Evolutionary conservation across 768 basidiomycete genomes (phyloP).

Genomic region (Pseudohyphozyma bogoriensis): DNA sequence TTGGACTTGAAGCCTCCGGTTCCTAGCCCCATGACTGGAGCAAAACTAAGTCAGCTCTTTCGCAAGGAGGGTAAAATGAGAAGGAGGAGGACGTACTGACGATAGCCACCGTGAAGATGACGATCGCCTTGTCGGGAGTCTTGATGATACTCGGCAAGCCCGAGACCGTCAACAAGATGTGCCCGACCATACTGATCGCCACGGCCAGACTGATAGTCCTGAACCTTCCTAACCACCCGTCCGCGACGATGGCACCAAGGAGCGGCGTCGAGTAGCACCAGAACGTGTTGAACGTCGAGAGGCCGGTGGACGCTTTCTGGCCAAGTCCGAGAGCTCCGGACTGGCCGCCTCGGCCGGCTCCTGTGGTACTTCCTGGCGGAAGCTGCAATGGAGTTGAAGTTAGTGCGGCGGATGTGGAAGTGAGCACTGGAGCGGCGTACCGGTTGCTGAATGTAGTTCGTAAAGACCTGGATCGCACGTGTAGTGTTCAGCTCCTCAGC

Average conservation of each 20-base stretch:
- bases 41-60: too few relatives aligned
- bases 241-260: too few relatives aligned
- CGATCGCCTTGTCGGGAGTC: slow-evolving; percentile 42
- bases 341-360: slow-evolving; percentile 33
- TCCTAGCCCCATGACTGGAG: slow-evolving; percentile 46
- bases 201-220: slow-evolving; percentile 60
- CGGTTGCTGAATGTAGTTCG: slow-evolving; percentile 62
- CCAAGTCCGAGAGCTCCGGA: slow-evolving; percentile 40
- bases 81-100: too few relatives aligned
- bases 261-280: slow-evolving; percentile 10
- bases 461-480: too few relatives aligned
- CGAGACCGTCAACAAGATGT: slow-evolving; percentile 48
- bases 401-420: too few relatives aligned
- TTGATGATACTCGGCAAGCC: slow-evolving; percentile 45
- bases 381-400: too few relatives aligned
- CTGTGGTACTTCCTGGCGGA: slow-evolving; percentile 55
- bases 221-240: slow-evolving; percentile 59
- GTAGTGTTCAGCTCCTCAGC: too few relatives aligned
- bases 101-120: slow-evolving; percentile 50
- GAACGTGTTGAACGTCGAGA: slow-evolving; percentile 40
- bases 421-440: too few relatives aligned
- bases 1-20: slow-evolving; percentile 67
- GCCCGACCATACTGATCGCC: slow-evolving; percentile 46
- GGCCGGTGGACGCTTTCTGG: slow-evolving; percentile 61
- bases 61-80: too few relatives aligned